These are phyloP conservation scores for Kondoa subrosea DNA, from an alignment of 768 basidiomycete species.

Conservation along the genomic window DNA sequence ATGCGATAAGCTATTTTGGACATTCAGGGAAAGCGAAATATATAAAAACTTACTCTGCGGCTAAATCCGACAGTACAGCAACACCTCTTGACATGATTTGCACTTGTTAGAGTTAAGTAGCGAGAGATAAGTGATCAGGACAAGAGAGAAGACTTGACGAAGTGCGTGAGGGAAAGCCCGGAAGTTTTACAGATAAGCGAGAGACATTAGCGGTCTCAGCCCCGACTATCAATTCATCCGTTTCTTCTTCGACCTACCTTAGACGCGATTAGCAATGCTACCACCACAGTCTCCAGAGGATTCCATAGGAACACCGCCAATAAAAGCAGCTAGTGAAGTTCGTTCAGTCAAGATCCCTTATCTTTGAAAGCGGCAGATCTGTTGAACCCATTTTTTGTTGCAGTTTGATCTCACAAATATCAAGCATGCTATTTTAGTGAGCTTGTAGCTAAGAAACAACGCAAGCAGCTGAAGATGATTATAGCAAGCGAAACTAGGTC, in stretches of 20 bases:
- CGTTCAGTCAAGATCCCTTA: not conserved
- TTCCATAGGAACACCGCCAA: no score
- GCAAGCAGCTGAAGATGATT: not conserved
- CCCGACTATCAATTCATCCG: no score
- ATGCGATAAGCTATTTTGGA: not conserved
- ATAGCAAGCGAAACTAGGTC: not conserved
- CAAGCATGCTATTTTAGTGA: not conserved
- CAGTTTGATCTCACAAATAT: not conserved
- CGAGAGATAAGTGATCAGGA: not conserved
- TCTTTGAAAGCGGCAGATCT: not conserved
- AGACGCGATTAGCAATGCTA: no score
- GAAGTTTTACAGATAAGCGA: no score
- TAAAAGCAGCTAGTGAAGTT: no score
- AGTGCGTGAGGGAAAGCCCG: no score
- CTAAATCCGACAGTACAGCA: not conserved
- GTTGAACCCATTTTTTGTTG: not conserved
- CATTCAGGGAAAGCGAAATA: not conserved
- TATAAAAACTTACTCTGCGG: not conserved
- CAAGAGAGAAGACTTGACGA: not conserved
- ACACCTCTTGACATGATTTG: not conserved
- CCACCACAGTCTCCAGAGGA: no score
- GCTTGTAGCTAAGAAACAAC: not conserved
- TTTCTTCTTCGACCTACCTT: no score
- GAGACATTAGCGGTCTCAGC: no score
- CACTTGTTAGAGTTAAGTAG: not conserved